A percentile compares a stretch with the other conserved stretches of the same genome.
Evolutionary conservation across 192 early-diverging fungal genomes (phyloP).

Genomic region (Geranomyces variabilis): DNA sequence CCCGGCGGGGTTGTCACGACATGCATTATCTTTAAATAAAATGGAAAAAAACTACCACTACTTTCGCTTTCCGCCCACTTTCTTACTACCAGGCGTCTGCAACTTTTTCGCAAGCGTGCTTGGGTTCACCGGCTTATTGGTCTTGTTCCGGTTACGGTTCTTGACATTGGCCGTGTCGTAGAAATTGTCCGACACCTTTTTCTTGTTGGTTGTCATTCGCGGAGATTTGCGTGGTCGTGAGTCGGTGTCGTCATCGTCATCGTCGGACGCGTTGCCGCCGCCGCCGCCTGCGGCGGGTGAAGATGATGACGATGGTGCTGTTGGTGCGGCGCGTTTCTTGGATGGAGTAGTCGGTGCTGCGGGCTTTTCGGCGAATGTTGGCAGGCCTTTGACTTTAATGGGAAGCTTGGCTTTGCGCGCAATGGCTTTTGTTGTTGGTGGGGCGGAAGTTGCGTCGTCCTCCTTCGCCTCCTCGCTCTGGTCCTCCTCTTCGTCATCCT

Average conservation of each 20-base stretch:
- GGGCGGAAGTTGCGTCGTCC: background rate
- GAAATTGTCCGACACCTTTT: conserved; percentile 86
- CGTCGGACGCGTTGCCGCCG: conserved; percentile 10
- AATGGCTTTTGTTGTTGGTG: background rate
- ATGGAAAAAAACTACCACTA: too few species aligned
- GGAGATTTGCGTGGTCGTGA: conserved; percentile 55
- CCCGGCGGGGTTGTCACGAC: too few species aligned
- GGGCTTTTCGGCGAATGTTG: background rate
- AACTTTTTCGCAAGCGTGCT: conserved; percentile 53
- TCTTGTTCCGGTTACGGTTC: conserved; percentile 87
- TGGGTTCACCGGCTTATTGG: conserved; percentile 68
- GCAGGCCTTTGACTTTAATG: conserved; percentile 11
- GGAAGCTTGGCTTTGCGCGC: background rate
- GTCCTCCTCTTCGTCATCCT: conserved; percentile 43
- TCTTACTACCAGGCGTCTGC: conserved; percentile 45
- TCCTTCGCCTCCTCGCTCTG: conserved; percentile 15
- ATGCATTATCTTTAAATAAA: too few species aligned
- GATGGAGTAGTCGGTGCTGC: background rate
- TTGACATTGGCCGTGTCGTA: conserved; percentile 96
- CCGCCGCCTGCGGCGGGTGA: background rate
- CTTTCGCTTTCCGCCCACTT: background rate
- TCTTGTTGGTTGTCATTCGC: conserved; percentile 85
- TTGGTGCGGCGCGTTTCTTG: conserved; percentile 5
- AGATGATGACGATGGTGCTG: too few species aligned
- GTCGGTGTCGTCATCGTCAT: conserved; percentile 26